Evolutionary conservation across 805 yeast species (phyloP).

Genomic region (Myxozyma neotropica): DNA sequence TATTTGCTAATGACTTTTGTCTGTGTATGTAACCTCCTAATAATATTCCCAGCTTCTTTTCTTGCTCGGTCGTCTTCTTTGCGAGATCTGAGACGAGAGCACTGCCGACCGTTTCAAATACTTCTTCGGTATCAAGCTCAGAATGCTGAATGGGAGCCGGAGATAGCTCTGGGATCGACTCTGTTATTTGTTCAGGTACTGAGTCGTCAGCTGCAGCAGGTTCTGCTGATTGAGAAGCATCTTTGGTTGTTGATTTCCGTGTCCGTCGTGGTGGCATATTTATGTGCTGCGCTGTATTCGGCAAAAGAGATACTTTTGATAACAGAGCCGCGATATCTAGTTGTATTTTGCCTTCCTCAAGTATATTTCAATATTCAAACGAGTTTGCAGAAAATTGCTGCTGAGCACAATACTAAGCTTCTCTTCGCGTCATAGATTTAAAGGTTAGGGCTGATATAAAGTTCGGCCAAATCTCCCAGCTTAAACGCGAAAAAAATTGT

Average conservation of each 20-base stretch:
- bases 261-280: constrained; percentile 11
- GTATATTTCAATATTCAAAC: too few species aligned
- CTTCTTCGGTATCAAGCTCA: constrained; percentile 20
- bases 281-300: background rate
- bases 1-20: constrained; percentile 33
- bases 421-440: too few species aligned
- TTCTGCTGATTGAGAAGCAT: background rate
- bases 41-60: constrained; percentile 39
- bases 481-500: too few species aligned
- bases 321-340: too few species aligned
- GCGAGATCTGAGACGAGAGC: constrained; percentile 30
- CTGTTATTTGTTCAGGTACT: background rate
- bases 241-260: constrained; percentile 1
- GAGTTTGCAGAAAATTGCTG: too few species aligned
- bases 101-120: constrained; percentile 27
- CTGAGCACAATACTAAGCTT: too few species aligned
- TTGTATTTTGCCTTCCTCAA: too few species aligned
- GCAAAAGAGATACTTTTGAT: background rate
- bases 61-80: constrained; percentile 40
- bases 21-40: constrained; percentile 46
- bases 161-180: background rate
- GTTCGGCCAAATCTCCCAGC: too few species aligned
- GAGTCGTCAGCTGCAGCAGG: background rate
- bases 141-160: constrained; percentile 6
- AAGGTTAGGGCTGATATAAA: too few species aligned